Base-by-base conservation (phyloP, 2,329 filamentous ascomycete genomes). In the Keithomyces neogunnii region DNA sequence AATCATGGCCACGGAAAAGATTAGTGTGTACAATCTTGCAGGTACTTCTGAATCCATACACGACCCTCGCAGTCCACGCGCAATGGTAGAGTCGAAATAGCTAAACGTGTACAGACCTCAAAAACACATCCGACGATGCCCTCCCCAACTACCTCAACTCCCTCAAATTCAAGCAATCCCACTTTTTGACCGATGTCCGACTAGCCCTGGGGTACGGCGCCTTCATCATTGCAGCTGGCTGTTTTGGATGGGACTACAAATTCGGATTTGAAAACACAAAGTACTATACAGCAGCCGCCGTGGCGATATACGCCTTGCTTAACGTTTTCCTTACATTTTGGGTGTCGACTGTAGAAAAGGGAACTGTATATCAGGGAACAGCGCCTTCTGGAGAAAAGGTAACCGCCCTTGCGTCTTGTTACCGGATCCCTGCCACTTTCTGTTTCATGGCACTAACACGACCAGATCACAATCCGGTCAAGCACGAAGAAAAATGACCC, bases 41-140 rank as follows among this genome's bases (percentile, higher is more conserved):
- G 84, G 84, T 84, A 69, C 53, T 56, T 51, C 42, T 19, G 4
- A 10, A 9, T 29, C n/a, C n/a, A 29, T 10, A 7, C 26, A 28
- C 13, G 19, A 31, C 9, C 13, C 30, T 9, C 28, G 19, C 3
- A 31, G 9, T 4, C 38, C 13, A 11, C n/a, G 19, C 19, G 19
- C 19, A 19, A 19, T 19, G 19, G 19, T 19, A 19, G 31, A 6
- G 38, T 38, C 28, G 3, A 29, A 33, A 28, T 38, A 5, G 30
- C 48, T 55, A 38, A 54, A 45, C 38, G 45, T 42, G 11, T 28
- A 19, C 66, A 95, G 93, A 97, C 67, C 85, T 99, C 57, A 97
- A 97, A 72, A 95, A 93, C 73, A 95, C 91, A 39, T 89, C 88
- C 59, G 93, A 99, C 73, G 93, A 99, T 72, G 89, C 91, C 52